Conservation (phyloP, 371 early-diverging fungal species). For the Lichtheimia corymbifera region DNA sequence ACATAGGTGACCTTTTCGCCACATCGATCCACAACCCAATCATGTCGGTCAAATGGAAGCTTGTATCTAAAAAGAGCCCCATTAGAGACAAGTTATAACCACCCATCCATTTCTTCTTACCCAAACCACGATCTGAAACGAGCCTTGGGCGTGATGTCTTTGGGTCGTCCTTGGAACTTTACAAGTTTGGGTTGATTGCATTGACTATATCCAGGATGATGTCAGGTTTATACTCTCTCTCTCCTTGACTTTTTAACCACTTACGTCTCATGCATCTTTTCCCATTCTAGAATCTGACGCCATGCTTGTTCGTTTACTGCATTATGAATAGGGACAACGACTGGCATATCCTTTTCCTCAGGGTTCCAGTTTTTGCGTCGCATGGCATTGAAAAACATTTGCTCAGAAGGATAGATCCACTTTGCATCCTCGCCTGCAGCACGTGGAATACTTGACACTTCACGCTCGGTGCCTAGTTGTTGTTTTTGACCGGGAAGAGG, state of each 20-base stretch:
- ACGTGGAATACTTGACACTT: constrained; percentile 75
- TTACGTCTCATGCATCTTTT: constrained; percentile 65
- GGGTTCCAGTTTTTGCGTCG: constrained; percentile 87
- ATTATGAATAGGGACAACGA: constrained; percentile 62
- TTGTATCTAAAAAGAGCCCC: constrained; percentile 42
- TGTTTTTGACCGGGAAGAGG: constrained; percentile 58
- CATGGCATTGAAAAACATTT: constrained; percentile 94
- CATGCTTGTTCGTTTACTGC: constrained; percentile 93
- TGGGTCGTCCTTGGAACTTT: constrained; percentile 87
- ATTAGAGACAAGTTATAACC: neutral
- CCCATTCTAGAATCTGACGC: constrained; percentile 91
- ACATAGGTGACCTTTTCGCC: constrained; percentile 91
- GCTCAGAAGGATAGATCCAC: constrained; percentile 97
- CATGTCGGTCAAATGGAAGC: constrained; percentile 94
- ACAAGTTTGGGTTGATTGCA: constrained; percentile 74
- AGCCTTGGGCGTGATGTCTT: constrained; percentile 86
- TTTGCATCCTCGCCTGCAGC: constrained; percentile 48
- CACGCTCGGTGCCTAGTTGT: constrained; percentile 62
- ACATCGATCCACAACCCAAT: constrained; percentile 96
- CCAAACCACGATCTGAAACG: constrained; percentile 71
- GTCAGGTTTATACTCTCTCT: neutral
- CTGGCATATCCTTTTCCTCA: constrained; percentile 62
- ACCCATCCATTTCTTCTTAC: constrained; percentile 38
- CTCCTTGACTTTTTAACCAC: constrained; percentile 5
- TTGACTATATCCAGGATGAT: constrained; percentile 37